Conservation (phyloP, 371 early-diverging fungal genomes). For the Rhizomucor pusillus region DNA sequence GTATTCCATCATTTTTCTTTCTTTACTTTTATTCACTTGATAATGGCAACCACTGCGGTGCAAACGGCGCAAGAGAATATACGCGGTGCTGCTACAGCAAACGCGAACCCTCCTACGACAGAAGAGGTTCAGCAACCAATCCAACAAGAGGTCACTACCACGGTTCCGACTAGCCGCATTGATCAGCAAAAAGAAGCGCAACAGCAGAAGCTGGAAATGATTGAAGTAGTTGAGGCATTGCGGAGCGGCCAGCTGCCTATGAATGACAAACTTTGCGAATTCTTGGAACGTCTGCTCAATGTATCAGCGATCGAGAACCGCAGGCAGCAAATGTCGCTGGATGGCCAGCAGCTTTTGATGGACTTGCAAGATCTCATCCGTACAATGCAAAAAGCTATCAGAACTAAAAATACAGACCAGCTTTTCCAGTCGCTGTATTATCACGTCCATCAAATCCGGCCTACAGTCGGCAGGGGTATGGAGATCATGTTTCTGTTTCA, state of each 20-base stretch:
- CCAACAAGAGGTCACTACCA: too few relatives aligned
- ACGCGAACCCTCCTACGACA: too few relatives aligned
- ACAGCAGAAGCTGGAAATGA: conserved; percentile 27
- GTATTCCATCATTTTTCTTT: too few relatives aligned
- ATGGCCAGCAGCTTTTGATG: conserved; percentile 45
- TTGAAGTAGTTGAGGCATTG: conserved; percentile 48
- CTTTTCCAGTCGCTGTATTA: conserved; percentile 60
- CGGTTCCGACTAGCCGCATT: too few relatives aligned
- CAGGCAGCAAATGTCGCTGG: conserved; percentile 44
- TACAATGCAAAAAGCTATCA: conserved; percentile 40
- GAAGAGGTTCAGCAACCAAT: too few relatives aligned
- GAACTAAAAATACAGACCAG: conserved; percentile 58
- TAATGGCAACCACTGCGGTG: too few relatives aligned
- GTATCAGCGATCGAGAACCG: conserved; percentile 41
- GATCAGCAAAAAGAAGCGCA: too few relatives aligned
- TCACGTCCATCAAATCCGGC: conserved; percentile 35
- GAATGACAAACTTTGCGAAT: conserved; percentile 51
- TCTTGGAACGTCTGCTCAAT: conserved; percentile 38
- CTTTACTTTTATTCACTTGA: too few relatives aligned
- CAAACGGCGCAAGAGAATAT: too few relatives aligned
- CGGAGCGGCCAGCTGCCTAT: conserved; percentile 60
- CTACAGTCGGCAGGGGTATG: conserved; percentile 23
- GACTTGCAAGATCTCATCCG: conserved; percentile 45
- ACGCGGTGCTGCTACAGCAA: too few relatives aligned
- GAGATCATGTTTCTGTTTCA: too few relatives aligned